These are phyloP conservation scores for Begonia peltatifolia DNA, from an alignment of 306 rosid genomes.

Conservation along the genomic window DNA sequence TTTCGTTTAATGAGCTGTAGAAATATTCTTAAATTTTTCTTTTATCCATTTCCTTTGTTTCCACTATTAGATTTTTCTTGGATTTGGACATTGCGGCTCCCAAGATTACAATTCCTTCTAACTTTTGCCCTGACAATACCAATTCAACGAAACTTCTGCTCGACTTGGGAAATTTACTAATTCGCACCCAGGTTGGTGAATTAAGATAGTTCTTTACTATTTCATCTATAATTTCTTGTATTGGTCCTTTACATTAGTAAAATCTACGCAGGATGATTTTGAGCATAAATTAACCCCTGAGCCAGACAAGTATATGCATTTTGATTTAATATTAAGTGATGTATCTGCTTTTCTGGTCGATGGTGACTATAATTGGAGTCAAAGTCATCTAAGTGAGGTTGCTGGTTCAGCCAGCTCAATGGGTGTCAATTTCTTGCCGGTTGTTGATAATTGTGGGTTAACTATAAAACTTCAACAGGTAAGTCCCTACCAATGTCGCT, in stretches of 20 bases:
- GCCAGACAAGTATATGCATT: constrained; percentile 64
- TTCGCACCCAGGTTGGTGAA: constrained; percentile 54
- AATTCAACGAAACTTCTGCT: constrained; percentile 78
- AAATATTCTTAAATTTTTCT: neutral
- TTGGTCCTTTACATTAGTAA: constrained; percentile 2
- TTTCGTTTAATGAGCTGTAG: neutral
- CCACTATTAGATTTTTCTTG: constrained; percentile 63
- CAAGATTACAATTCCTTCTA: constrained; percentile 87
- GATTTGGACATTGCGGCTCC: constrained; percentile 98
- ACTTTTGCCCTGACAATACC: constrained; percentile 57
- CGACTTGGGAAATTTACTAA: constrained; percentile 83
- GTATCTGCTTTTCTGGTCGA: constrained; percentile 93
- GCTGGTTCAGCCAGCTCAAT: constrained; percentile 20
- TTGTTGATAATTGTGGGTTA: constrained; percentile 79
- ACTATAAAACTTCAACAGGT: constrained; percentile 79
- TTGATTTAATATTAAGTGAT: constrained; percentile 77
- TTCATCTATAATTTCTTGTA: constrained; percentile 2
- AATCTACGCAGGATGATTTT: constrained; percentile 48
- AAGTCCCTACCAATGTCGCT: constrained; percentile 1
- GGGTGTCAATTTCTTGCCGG: constrained; percentile 45
- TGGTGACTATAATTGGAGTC: constrained; percentile 79
- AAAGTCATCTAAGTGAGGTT: constrained; percentile 23
- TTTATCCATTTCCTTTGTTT: constrained; percentile 7
- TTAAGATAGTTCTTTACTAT: constrained; percentile 3
- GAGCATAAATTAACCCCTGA: constrained; percentile 40